Evolutionary conservation across 441 rosid genomes (phyloP), one percentile per base, ranked within the genome.

Genomic region (Pelargonium cotyledonis): DNA sequence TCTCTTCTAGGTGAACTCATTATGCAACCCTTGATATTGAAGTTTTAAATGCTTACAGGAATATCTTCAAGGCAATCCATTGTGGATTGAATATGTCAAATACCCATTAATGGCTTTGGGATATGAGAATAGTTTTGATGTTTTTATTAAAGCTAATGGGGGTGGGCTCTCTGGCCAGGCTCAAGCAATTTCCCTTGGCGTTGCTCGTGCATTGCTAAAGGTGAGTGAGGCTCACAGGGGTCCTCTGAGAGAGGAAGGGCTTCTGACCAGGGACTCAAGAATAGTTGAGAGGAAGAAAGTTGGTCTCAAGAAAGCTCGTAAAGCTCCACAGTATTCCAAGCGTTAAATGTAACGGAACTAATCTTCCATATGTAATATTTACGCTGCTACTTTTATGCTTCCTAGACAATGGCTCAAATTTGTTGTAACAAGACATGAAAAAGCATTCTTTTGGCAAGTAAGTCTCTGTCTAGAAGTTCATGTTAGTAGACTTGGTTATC

Each of bases 121-220:
- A 7, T 89, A 91, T 47, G 99, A 91, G 77, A 85, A 66, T 62
- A 85, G 85, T 80, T 91, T 88, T 19, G 97, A 94, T 12, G 90
- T 94, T 23, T 89, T 91, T 74, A 94, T 94, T 14, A 94, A 94
- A 83, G 97, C 95, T 21, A 96, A 88, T 55, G 99, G 97, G 0
- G 97, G 97, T 0, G 97, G 97, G 60, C 94, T 94, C 11, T 82
- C 95, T 14, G 99, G 99, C 73, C 97, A 94, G 81, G 97, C 97
- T 67, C 99, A 94, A 79, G 96, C 97, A 0, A 89, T 91, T 72
- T 83, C 97, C 10, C 92, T 87, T 0, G 97, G 96, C 67, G 71
- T 94, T 58, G 97, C 99, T 44, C 95, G 96, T 53, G 96, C 99
- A 0, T 76, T 89, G 79, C 73, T 91, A 2, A 94, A 89, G 85